Conservation (phyloP, 805 yeast genomes). For the Zygosaccharomyces siamensis region DNA sequence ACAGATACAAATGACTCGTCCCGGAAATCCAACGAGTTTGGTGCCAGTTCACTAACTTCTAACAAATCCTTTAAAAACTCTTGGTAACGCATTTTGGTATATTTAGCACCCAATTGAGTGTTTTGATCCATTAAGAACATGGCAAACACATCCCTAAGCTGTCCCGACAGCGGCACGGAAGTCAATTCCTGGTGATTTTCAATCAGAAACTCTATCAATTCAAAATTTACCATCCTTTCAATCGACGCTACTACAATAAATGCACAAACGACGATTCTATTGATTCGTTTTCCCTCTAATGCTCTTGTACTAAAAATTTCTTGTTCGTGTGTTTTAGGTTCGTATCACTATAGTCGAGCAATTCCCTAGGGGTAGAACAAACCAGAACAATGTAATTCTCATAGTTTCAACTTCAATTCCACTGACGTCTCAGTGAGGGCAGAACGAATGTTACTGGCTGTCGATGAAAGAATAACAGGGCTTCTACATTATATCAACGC, state of each 20-base stretch:
- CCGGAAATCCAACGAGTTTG: slow-evolving; percentile 17
- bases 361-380: neutral
- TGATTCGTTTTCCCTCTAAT: neutral
- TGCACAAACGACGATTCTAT: neutral
- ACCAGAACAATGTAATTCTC: too few species aligned
- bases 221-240: slow-evolving; percentile 9
- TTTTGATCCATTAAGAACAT: slow-evolving; percentile 12
- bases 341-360: slow-evolving; percentile 2
- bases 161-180: slow-evolving; percentile 26
- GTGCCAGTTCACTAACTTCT: slow-evolving; percentile 14
- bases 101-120: neutral
- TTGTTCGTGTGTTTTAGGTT: slow-evolving; percentile 2
- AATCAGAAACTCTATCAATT: slow-evolving; percentile 19
- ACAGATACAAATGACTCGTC: slow-evolving; percentile 1
- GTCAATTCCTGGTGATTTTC: slow-evolving; percentile 23
- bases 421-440: too few species aligned
- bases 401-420: too few species aligned
- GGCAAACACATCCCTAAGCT: slow-evolving; percentile 20
- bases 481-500: too few species aligned
- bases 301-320: slow-evolving; percentile 2
- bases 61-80: slow-evolving; percentile 14
- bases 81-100: slow-evolving; percentile 5
- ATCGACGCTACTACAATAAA: neutral
- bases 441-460: too few species aligned
- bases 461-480: too few species aligned